These are phyloP conservation scores for Polyporus tsugae DNA, from an alignment of 1,284 basidiomycete species.

Conservation along the genomic window DNA sequence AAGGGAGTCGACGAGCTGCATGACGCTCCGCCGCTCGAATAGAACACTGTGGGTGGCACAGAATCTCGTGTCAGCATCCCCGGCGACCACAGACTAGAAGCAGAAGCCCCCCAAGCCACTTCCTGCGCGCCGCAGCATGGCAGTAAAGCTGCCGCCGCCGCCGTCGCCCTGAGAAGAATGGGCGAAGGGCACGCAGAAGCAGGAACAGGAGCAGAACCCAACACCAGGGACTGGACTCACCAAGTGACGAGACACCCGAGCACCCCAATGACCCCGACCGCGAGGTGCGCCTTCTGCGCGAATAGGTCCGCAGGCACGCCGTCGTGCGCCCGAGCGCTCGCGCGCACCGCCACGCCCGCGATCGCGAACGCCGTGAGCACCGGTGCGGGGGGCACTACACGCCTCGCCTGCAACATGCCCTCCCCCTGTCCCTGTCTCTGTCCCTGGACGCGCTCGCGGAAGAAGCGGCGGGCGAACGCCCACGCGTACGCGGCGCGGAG, in stretches of 20 bases:
- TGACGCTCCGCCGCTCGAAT: constrained; percentile 27
- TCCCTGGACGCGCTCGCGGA: constrained; percentile 29
- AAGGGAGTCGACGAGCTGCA: constrained; percentile 23
- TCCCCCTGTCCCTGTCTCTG: neutral
- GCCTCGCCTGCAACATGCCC: constrained; percentile 29
- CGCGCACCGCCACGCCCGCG: constrained; percentile 39
- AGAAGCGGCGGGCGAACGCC: constrained; percentile 42
- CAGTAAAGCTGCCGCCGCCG: too few relatives aligned
- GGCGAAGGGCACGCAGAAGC: neutral
- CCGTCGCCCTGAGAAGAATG: neutral
- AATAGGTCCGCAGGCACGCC: constrained; percentile 32
- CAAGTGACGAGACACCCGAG: constrained; percentile 42
- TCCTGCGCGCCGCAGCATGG: neutral
- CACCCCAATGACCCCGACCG: constrained; percentile 37
- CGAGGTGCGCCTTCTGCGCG: constrained; percentile 42
- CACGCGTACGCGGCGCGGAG: constrained; percentile 64
- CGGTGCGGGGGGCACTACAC: constrained; percentile 37
- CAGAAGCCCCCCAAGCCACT: neutral
- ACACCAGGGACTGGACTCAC: constrained; percentile 33
- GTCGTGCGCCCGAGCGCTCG: constrained; percentile 35
- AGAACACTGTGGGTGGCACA: constrained; percentile 15
- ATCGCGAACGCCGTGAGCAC: constrained; percentile 40
- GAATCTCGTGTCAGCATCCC: constrained; percentile 9
- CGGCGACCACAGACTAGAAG: neutral
- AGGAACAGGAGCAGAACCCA: neutral